Evolutionary conservation across 805 yeast genomes (phyloP).

Genomic region (Schwanniomyces occidentalis): DNA sequence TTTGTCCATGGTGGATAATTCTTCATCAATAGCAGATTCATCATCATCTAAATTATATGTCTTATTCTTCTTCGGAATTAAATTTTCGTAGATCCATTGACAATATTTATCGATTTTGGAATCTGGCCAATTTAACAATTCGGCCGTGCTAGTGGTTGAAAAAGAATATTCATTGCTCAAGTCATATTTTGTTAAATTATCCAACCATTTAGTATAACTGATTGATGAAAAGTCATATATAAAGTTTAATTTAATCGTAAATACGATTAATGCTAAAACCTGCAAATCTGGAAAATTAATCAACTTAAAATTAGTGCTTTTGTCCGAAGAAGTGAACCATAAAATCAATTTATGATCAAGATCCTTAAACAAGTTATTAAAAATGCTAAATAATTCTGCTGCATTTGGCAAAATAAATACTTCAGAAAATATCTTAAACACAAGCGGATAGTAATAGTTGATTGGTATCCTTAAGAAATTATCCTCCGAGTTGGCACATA

Average conservation of each 20-base stretch:
- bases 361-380: constrained; percentile 18
- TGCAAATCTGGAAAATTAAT: constrained; percentile 39
- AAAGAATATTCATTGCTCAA: constrained; percentile 17
- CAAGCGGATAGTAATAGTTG: constrained; percentile 33
- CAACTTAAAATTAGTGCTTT: constrained; percentile 1
- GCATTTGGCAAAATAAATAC: constrained; percentile 48
- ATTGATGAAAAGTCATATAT: constrained; percentile 11
- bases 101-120: constrained; percentile 47
- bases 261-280: constrained; percentile 30
- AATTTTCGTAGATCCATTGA: constrained; percentile 46
- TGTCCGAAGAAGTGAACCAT: neutral
- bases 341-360: constrained; percentile 8
- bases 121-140: constrained; percentile 50
- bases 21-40: constrained; percentile 3
- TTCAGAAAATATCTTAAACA: constrained; percentile 43
- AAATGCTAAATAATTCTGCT: constrained; percentile 44
- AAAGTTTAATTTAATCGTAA: constrained; percentile 34
- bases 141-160: constrained; percentile 13
- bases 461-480: constrained; percentile 12
- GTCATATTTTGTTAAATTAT: constrained; percentile 16
- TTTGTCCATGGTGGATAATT: constrained; percentile 27
- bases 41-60: constrained; percentile 9
- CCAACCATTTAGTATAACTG: constrained; percentile 20
- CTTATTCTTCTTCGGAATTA: constrained; percentile 23
- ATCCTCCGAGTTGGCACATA: constrained; percentile 6